These are phyloP conservation scores for Prunus kanzakura DNA, from an alignment of 306 rosid genomes.

Conservation along the genomic window DNA sequence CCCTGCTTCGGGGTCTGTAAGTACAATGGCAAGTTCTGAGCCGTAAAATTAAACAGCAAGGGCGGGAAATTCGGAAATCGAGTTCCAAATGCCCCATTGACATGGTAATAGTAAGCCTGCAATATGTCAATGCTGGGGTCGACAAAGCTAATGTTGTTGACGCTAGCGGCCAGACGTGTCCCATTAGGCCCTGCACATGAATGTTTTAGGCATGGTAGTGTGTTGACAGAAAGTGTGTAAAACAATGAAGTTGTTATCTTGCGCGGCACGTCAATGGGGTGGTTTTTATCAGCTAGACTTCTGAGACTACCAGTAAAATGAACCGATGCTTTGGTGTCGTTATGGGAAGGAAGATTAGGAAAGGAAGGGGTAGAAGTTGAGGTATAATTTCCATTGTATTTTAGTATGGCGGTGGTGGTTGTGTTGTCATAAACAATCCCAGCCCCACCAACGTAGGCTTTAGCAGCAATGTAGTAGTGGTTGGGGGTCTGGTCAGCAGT, in stretches of 20 bases:
- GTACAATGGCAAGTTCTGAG: constrained; percentile 8
- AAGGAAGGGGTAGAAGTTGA: background rate
- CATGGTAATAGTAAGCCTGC: constrained; percentile 24
- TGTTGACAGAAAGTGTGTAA: constrained; percentile 15
- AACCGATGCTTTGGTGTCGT: constrained; percentile 18
- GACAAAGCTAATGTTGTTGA: constrained; percentile 37
- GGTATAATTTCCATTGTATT: background rate
- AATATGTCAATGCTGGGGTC: constrained; percentile 21
- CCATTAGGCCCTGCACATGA: constrained; percentile 33
- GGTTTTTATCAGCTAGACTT: constrained; percentile 14
- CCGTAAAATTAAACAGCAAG: constrained; percentile 24
- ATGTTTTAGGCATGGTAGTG: constrained; percentile 13
- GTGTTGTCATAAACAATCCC: constrained; percentile 2
- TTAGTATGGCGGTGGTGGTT: constrained; percentile 28
- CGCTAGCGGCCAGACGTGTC: constrained; percentile 12
- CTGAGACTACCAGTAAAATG: constrained; percentile 12
- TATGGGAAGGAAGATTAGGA: constrained; percentile 19
- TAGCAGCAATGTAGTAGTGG: constrained; percentile 28
- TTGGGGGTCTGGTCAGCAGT: constrained; percentile 14
- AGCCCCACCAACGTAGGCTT: background rate
- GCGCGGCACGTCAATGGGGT: background rate
- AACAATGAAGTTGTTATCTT: constrained; percentile 9
- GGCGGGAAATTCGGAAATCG: constrained; percentile 25
- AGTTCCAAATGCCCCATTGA: constrained; percentile 17
- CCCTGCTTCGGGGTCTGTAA: constrained; percentile 14